A percentile compares a stretch with the other conserved stretches of the same genome.
Conservation (phyloP, 2,329 filamentous ascomycete species). For the Ilyonectria mors-panacis region DNA sequence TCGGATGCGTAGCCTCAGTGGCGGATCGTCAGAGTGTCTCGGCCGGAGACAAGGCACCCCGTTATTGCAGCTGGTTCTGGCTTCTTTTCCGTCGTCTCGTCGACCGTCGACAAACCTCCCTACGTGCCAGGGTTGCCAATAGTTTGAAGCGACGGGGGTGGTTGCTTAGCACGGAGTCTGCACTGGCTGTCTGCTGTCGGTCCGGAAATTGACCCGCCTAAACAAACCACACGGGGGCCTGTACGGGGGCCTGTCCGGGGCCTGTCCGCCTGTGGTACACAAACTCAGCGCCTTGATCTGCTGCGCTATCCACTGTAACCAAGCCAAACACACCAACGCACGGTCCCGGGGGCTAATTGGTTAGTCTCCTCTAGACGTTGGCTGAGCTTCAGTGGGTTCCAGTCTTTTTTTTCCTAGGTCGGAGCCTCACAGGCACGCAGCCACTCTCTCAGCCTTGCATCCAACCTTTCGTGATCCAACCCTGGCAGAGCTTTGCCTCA, state of each 20-base stretch:
- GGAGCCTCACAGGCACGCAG: not conserved
- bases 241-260: not conserved
- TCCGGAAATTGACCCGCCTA: constrained; percentile 56
- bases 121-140: constrained; percentile 42
- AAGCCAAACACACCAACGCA: constrained; percentile 13
- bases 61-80: constrained; percentile 15
- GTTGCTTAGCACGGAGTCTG: constrained; percentile 17
- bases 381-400: constrained; percentile 32
- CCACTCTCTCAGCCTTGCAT: constrained; percentile 37
- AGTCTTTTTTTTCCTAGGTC: constrained; percentile 13
- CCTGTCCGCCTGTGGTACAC: constrained; percentile 6
- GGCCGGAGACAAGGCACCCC: constrained; percentile 20
- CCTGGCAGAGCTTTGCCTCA: not conserved
- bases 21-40: constrained; percentile 30
- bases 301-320: constrained; percentile 17
- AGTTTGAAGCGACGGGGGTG: constrained; percentile 32
- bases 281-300: constrained; percentile 8
- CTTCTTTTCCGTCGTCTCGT: constrained; percentile 30
- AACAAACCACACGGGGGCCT: constrained; percentile 10
- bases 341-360: constrained; percentile 8
- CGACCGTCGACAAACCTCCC: constrained; percentile 39
- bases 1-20: constrained; percentile 7
- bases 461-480: constrained; percentile 6
- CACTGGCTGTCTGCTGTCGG: constrained; percentile 44
- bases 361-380: constrained; percentile 3